Evolutionary conservation across 345 rosid genomes (phyloP), one percentile per base, ranked within the genome.

Genomic region (Eucalyptus cladocalyx): DNA sequence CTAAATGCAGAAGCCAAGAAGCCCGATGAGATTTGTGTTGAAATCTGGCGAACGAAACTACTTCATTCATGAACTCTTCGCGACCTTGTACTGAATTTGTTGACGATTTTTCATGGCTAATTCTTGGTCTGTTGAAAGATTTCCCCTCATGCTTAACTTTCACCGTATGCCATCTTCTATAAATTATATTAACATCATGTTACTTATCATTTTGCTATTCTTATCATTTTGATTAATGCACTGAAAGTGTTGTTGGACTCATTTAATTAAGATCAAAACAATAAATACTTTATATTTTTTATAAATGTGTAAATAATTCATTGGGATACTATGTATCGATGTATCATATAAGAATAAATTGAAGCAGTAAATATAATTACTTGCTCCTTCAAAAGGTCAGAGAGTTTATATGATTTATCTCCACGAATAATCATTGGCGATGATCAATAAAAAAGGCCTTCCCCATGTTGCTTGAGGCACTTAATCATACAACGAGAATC

Each of bases 21-120:
- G 93, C 80, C 86, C 90, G 6, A 92, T 92, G 42, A 94, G 93
- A 88, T 94, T 92, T 88, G 90, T 93, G 94, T 81, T 94, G 94
- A 87, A 94, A 93, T 67, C 91, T 91, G 21, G 93, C 92, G 60
- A 93, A 91, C 51, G 91, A 43, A 18, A 50, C 51, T 7, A 90
- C 92, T 90, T 93, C 94, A 65, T 90, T 93, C 89, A 69, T 91
- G 88, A 94, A 91, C 89, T 93, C 93, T 30, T 87, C 83, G 8
- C 42, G 42, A 23, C 95, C 94, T 87, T 93, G 94, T 19, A 87
- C 65, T 48, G 94, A 92, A 76, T 87, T 80, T 50, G 86, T 91
- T 26, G 95, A 92, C 13, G 89, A 65, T 92, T 92, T 80, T 94
- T 93, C 69, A 91, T 93, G 19, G 95, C 94, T 53, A 94, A 90